Conservation (phyloP, 2,329 filamentous ascomycete genomes). For the Colletotrichum chrysophilum region DNA sequence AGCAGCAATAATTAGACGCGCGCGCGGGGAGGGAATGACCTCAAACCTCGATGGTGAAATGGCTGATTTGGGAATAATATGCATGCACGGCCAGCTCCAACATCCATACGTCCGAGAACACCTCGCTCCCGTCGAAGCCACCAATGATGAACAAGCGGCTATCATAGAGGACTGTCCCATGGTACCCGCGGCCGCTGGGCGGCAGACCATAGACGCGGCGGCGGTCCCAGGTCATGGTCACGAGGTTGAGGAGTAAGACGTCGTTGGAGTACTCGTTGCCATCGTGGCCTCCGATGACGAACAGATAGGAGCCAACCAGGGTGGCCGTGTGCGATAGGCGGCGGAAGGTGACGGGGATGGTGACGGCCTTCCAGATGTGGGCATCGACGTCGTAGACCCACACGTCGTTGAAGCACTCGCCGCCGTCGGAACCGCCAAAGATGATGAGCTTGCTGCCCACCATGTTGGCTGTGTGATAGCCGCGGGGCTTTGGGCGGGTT, state of each 20-base stretch:
- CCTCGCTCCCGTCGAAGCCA: conserved; percentile 71
- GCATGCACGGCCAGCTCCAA: conserved; percentile 73
- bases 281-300: conserved; percentile 74
- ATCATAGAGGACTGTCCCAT: conserved; percentile 70
- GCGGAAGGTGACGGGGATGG: conserved; percentile 65
- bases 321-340: conserved; percentile 73
- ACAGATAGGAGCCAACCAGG: conserved; percentile 72
- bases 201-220: conserved; percentile 68
- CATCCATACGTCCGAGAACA: conserved; percentile 72
- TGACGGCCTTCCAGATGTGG: conserved; percentile 62
- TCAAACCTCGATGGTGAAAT: conserved; percentile 72
- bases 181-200: conserved; percentile 69
- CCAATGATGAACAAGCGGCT: conserved; percentile 68
- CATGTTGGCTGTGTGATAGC: conserved; percentile 77
- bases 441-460: conserved; percentile 75
- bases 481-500: conserved; percentile 64
- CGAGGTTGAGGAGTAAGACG: conserved; percentile 70
- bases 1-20: not conserved
- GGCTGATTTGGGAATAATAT: conserved; percentile 76
- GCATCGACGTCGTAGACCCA: conserved; percentile 75
- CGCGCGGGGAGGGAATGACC: not conserved
- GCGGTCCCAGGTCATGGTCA: conserved; percentile 77
- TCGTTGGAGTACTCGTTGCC: conserved; percentile 74
- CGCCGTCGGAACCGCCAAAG: conserved; percentile 72
- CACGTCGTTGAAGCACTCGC: conserved; percentile 75